Evolutionary conservation across 495 filamentous ascomycete species (phyloP), one percentile per base, ranked within the genome.

Genomic region (Parmelia sp.): DNA sequence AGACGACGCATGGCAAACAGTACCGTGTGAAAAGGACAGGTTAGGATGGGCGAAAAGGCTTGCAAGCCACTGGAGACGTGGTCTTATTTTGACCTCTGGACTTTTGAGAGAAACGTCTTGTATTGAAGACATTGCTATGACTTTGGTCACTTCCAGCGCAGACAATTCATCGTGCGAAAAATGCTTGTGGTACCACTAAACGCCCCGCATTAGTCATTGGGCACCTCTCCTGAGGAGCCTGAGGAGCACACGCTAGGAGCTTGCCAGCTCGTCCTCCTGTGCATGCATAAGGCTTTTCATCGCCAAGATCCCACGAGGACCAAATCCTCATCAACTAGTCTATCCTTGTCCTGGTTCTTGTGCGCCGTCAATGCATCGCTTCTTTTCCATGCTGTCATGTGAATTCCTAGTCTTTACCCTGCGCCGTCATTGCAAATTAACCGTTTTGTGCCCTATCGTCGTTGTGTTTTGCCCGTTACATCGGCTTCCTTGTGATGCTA

Each of bases 301-400:
- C 37, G 29, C 39, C 39, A 25, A 57, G 31, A 42, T 35, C 19
- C 51, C 44, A 19, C 23, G 5, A 23, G 23, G 47, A n/a, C 29
- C 12, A 63, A 57, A 39, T 42, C 40, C 49, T 42, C 21, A 31
- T 37, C 36, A 57, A 33, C 15, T 33, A 57, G 51, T 63, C 61
- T 63, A 63, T 63, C n/a, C 37, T 63, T 23, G 51, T 36, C 39
- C 29, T 33, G 51, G 27, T 55, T 17, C 51, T 21, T 55, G 33
- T 63, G 51, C 61, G 61, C 61, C 61, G 27, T 31, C 57, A 57
- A 63, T 63, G 61, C 61, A 53, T 53, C 61, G 27, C 27, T 40
- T 57, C 61, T 21, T 57, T 51, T 57, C 40, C 27, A 63, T 63
- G 61, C 53, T 57, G 14, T 57, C 37, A 33, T 35, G 39, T 47